These are phyloP conservation scores for Boletus subcaerulescens DNA, from an alignment of 768 basidiomycete species.

Conservation along the genomic window DNA sequence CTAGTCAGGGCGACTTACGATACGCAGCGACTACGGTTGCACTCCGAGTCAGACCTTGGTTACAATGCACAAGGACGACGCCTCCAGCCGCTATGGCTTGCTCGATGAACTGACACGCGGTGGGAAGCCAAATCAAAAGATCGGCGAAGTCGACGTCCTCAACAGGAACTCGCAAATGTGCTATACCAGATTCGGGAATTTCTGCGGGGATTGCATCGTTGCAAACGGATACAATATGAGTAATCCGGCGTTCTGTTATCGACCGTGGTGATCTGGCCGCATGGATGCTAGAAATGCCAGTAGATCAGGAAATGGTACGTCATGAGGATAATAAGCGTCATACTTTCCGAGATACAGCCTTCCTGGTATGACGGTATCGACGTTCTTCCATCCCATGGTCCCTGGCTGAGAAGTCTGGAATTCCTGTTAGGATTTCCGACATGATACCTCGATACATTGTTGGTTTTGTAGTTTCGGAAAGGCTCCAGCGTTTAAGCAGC, in stretches of 20 bases:
- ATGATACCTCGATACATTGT: slow-evolving; percentile 23
- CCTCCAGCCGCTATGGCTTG: slow-evolving; percentile 56
- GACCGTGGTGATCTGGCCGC: slow-evolving; percentile 71
- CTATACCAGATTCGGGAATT: slow-evolving; percentile 62
- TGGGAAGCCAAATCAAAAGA: slow-evolving; percentile 63
- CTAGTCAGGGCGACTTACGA: slow-evolving; percentile 41
- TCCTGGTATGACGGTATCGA: slow-evolving; percentile 62
- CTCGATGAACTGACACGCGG: slow-evolving; percentile 65
- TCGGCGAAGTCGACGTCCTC: slow-evolving; percentile 71
- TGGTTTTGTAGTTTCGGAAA: slow-evolving; percentile 34
- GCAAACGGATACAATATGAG: slow-evolving; percentile 79
- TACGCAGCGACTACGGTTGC: slow-evolving; percentile 76
- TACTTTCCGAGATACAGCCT: slow-evolving; percentile 74
- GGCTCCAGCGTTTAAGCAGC: slow-evolving; percentile 18
- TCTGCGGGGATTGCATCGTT: slow-evolving; percentile 69
- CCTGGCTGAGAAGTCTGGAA: slow-evolving; percentile 25
- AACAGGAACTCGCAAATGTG: slow-evolving; percentile 67
- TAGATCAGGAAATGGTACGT: slow-evolving; percentile 45
- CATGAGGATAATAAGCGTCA: slow-evolving; percentile 34
- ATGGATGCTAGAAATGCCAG: slow-evolving; percentile 46
- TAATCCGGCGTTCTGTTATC: slow-evolving; percentile 70
- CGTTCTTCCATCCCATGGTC: slow-evolving; percentile 56
- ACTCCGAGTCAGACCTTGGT: slow-evolving; percentile 63
- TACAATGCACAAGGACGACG: slow-evolving; percentile 63
- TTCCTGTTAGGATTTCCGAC: slow-evolving; percentile 26